These are phyloP conservation scores for Petrea volubilis DNA, from an alignment of 257 asterid species.

Conservation along the genomic window DNA sequence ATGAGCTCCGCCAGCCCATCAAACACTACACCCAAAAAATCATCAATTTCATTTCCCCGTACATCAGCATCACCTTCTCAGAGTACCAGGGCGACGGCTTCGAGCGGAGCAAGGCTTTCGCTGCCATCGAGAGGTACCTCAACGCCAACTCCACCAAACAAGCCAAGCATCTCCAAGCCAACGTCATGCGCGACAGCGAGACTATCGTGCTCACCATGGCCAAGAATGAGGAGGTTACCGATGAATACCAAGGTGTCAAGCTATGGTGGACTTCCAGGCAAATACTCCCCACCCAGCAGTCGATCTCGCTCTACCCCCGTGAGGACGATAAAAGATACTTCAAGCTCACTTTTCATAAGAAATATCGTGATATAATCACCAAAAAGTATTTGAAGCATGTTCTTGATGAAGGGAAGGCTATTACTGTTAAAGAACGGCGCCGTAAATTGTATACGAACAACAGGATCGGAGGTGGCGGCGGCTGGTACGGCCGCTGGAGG, in stretches of 20 bases:
- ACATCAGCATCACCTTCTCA: conserved; percentile 40
- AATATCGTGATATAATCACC: conserved; percentile 27
- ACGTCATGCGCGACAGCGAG: conserved; percentile 35
- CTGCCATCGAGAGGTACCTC: conserved; percentile 53
- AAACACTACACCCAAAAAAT: conserved; percentile 19
- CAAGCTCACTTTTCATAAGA: conserved; percentile 47
- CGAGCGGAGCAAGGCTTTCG: conserved; percentile 42
- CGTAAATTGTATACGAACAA: conserved; percentile 51
- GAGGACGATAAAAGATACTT: conserved; percentile 39
- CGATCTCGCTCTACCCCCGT: conserved; percentile 42
- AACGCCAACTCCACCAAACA: conserved; percentile 45
- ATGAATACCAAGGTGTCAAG: conserved; percentile 40
- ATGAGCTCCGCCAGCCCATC: conserved; percentile 29
- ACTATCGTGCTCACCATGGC: conserved; percentile 53
- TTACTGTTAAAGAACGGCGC: conserved; percentile 40
- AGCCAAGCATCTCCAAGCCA: conserved; percentile 52
- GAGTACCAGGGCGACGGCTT: conserved; percentile 39
- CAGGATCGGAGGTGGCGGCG: conserved; percentile 45
- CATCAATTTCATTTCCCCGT: conserved; percentile 31
- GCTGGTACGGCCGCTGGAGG: conserved; percentile 29
- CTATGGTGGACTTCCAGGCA: conserved; percentile 52
- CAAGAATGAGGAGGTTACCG: conserved; percentile 53
- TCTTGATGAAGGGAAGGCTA: conserved; percentile 50
- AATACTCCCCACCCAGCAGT: conserved; percentile 2
- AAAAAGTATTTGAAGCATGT: conserved; percentile 41